phyloP scores from a whole-genome alignment of 257 asterid genomes.

The Schizonepeta tenuifolia region DNA sequence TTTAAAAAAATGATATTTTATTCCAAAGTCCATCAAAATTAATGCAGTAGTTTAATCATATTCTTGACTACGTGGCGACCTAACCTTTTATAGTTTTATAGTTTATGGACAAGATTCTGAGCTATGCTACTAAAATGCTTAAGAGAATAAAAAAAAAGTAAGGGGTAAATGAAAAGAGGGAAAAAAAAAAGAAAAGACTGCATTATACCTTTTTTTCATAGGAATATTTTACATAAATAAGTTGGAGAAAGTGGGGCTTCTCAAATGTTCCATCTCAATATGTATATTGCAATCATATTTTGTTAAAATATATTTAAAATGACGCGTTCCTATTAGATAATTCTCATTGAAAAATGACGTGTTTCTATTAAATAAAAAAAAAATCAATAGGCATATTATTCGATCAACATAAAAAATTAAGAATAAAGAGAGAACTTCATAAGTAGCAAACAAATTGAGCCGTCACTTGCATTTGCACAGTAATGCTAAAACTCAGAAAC shows the following conservation, averaged over 20 bases:
- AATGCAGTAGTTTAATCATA: neutral
- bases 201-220: too few species aligned
- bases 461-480: conserved; percentile 33
- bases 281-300: too few species aligned
- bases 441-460: conserved; percentile 36
- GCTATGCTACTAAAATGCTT: conserved; percentile 2
- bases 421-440: neutral
- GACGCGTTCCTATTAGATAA: too few species aligned
- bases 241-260: neutral
- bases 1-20: neutral
- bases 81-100: neutral
- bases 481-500: conserved; percentile 22
- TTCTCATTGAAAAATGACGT: too few species aligned
- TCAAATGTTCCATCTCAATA: neutral
- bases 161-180: too few species aligned
- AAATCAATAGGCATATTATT: too few species aligned
- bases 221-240: too few species aligned
- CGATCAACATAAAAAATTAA: neutral
- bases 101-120: conserved; percentile 3
- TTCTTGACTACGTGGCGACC: neutral
- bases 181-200: too few species aligned
- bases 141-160: neutral
- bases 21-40: neutral
- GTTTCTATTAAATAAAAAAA: too few species aligned
- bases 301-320: too few species aligned